Percentiles rank a stretch among this genome's conserved stretches.
These are phyloP conservation scores for Carex myosuroides DNA, from an alignment of 176 grass and related monocot species.

Conservation along the genomic window DNA sequence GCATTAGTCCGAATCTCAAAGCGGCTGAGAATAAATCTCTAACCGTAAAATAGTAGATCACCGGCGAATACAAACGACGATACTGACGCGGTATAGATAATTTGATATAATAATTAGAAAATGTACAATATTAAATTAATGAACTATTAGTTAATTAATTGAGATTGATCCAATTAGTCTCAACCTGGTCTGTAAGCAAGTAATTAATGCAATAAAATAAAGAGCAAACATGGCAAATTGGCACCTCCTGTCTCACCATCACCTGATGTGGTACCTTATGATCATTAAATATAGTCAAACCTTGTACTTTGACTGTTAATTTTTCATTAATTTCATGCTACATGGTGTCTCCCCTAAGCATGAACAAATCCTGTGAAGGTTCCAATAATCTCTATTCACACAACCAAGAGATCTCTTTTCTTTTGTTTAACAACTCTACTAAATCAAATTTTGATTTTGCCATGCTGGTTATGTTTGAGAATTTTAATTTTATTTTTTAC, in stretches of 20 bases:
- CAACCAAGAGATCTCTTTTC: not conserved
- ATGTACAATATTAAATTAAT: not conserved
- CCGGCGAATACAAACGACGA: no score
- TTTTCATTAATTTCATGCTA: not conserved
- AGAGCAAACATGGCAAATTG: constrained; percentile 16
- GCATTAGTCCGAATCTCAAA: no score
- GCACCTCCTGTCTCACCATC: not conserved
- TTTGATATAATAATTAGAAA: not conserved
- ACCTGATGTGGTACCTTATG: not conserved
- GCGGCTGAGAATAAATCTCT: no score
- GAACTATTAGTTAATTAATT: not conserved
- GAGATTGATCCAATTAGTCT: not conserved
- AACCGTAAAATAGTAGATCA: no score
- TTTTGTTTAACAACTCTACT: not conserved
- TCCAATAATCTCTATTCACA: constrained; percentile 1
- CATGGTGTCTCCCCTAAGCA: not conserved
- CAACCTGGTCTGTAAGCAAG: not conserved
- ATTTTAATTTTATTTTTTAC: no score
- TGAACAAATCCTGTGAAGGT: not conserved
- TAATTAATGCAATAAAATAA: constrained; percentile 3
- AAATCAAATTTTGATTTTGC: not conserved
- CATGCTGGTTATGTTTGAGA: no score
- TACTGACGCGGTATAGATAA: not conserved
- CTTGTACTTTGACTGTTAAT: constrained; percentile 19
- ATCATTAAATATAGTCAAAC: constrained; percentile 25